Evolutionary conservation across 164 flowering plant species (phyloP).

Genomic region (Magnolia sinica): DNA sequence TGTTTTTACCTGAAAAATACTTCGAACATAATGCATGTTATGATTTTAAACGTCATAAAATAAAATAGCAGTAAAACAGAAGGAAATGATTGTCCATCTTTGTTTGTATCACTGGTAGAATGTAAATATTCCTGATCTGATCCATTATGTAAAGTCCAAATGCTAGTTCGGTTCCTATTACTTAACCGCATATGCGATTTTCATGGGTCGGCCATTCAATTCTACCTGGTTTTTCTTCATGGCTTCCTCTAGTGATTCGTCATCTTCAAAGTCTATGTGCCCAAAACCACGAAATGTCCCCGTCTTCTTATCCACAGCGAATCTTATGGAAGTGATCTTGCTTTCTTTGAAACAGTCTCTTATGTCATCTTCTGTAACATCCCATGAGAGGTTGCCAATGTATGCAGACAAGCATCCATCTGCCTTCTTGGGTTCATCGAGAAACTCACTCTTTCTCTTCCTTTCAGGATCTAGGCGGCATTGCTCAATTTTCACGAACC

Average conservation of each 20-base stretch:
- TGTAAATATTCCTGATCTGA: no score
- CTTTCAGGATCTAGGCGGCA: conserved; percentile 11
- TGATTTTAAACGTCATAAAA: no score
- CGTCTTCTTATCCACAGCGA: conserved; percentile 9
- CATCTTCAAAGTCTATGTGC: conserved; percentile 19
- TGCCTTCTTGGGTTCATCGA: conserved; percentile 12
- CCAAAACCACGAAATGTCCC: conserved; percentile 16
- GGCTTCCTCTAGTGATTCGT: conserved; percentile 13
- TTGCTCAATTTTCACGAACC: conserved; percentile 9
- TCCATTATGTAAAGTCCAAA: no score
- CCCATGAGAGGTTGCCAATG: conserved; percentile 18
- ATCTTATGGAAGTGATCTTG: conserved; percentile 16
- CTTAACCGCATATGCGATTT: conserved; percentile 12
- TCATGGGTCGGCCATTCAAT: conserved; percentile 8
- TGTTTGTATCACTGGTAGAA: no score
- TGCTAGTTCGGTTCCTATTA: background rate
- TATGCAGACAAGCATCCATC: conserved; percentile 17
- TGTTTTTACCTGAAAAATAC: no score
- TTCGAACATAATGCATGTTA: no score
- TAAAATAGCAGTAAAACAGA: no score
- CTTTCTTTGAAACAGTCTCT: background rate
- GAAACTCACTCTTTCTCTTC: conserved; percentile 16
- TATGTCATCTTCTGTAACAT: conserved; percentile 14
- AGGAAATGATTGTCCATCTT: no score
- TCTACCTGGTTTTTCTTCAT: conserved; percentile 28